Evolutionary conservation across 2,329 filamentous ascomycete species (phyloP).

Genomic region (Didymella keratinophila): DNA sequence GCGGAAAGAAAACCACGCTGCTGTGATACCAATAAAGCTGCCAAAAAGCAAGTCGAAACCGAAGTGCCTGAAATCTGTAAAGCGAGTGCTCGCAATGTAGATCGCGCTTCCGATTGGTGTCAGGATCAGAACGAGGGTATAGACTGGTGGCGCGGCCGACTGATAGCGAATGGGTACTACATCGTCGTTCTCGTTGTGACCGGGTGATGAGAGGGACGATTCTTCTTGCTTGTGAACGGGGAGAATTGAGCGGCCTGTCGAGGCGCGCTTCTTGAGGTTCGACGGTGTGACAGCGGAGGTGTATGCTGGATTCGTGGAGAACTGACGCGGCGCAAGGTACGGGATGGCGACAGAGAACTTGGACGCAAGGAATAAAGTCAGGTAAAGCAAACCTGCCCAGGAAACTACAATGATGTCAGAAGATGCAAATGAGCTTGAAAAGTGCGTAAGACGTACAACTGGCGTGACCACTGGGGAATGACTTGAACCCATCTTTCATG

Average conservation of each 20-base stretch:
- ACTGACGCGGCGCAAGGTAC: conserved; percentile 64
- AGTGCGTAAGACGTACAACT: conserved; percentile 60
- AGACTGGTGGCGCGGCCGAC: conserved; percentile 83
- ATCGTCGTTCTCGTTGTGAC: conserved; percentile 36
- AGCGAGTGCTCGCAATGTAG: conserved; percentile 86
- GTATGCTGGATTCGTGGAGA: conserved; percentile 59
- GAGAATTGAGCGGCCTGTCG: conserved; percentile 23
- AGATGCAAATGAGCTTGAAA: neutral
- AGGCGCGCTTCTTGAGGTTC: conserved; percentile 36
- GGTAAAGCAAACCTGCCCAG: conserved; percentile 82
- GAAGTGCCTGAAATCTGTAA: conserved; percentile 87
- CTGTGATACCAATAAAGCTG: conserved; percentile 76
- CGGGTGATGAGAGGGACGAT: conserved; percentile 28
- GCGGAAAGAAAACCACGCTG: conserved; percentile 77
- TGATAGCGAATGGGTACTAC: conserved; percentile 69
- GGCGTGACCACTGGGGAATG: conserved; percentile 80
- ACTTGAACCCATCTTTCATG: conserved; percentile 84
- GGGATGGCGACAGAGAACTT: conserved; percentile 80
- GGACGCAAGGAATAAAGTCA: conserved; percentile 85
- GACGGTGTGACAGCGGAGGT: conserved; percentile 54
- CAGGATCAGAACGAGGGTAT: conserved; percentile 74
- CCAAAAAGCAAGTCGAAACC: conserved; percentile 93
- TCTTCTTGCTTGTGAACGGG: conserved; percentile 39
- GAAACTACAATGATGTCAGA: conserved; percentile 57
- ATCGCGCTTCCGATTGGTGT: conserved; percentile 77